Base-by-base conservation (phyloP, 2,329 filamentous ascomycete genomes). In the Neopestalotiopsis sp. region DNA sequence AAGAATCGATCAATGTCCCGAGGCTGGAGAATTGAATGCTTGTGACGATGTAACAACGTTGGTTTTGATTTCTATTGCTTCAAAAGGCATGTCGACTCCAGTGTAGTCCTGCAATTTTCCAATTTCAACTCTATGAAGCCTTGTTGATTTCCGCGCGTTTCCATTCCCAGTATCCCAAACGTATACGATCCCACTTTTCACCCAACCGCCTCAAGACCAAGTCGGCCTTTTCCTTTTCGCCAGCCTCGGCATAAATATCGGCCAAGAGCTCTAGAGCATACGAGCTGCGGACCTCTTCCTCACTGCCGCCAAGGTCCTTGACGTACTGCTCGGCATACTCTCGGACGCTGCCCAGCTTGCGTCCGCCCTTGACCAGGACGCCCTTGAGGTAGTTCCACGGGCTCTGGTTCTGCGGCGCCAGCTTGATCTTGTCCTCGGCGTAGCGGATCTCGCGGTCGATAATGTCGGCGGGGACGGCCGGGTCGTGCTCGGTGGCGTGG, bases 91-190 rank as follows among this genome's bases (percentile, higher is more conserved):
- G 6, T 7, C 34, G 34, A 38, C 34, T 38, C 34, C 34, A 28
- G 24, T 28, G 5, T n/a, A 14, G 14, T 7, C 42, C 14, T 17
- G 13, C 4, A 13, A n/a, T 49, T 52, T n/a, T 52, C 24, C 24
- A 28, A 17, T 58, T 4, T 70, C 84, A 87, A 71, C 97, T 92
- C 84, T 97, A 97, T 82, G 84, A 86, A 34, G 87, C 91, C 20
- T 84, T 97, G 66, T 84, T 97, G 66, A 90, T 91, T 79, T 86
- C 85, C 57, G 78, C 81, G 77, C 89, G 90, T 77, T 89, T 86
- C 82, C 92, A 97, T 75, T 93, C 91, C 96, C 96, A 99, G 81
- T 98, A 99, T 72, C 95, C 95, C 72, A 90, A 91, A 69, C 96
- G 86, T 70, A 99, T 92, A 6, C 93, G 94, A 85, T 99, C 96